phyloP scores from a whole-genome alignment of 257 asterid genomes.

The Lantana camara region DNA sequence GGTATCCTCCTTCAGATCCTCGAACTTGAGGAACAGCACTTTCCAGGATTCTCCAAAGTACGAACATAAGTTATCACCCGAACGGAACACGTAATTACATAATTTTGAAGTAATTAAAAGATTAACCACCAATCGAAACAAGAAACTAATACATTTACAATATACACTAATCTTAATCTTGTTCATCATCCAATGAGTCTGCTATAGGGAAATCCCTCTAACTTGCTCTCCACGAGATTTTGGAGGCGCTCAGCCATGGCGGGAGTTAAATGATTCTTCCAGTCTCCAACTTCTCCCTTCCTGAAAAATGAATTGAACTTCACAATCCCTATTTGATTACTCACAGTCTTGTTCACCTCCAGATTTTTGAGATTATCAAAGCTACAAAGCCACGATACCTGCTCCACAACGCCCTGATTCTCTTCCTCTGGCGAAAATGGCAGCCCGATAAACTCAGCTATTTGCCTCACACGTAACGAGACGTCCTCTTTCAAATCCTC shows the following conservation, averaged over 20 bases:
- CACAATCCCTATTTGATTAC: background rate
- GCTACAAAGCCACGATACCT: background rate
- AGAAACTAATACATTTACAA: too few relatives aligned
- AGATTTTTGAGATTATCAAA: background rate
- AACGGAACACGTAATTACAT: too few relatives aligned
- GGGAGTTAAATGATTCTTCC: slow-evolving; percentile 15
- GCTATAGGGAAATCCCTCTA: background rate
- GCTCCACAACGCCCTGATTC: background rate
- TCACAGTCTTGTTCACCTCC: background rate
- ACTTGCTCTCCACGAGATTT: background rate
- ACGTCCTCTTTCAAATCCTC: too few relatives aligned
- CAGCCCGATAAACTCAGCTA: background rate
- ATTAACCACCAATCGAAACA: too few relatives aligned
- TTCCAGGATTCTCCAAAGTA: too few relatives aligned
- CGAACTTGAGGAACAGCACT: too few relatives aligned
- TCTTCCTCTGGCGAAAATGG: background rate
- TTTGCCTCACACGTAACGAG: too few relatives aligned
- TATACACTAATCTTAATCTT: too few relatives aligned
- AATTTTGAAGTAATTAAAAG: too few relatives aligned
- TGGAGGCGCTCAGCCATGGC: background rate
- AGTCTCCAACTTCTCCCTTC: slow-evolving; percentile 27
- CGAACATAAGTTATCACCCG: too few relatives aligned
- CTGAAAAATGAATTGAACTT: slow-evolving; percentile 4
- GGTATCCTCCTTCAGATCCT: too few relatives aligned
- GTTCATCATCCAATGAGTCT: too few relatives aligned